These are phyloP conservation scores for Trapa incisa DNA, from an alignment of 345 rosid genomes.

Conservation along the genomic window DNA sequence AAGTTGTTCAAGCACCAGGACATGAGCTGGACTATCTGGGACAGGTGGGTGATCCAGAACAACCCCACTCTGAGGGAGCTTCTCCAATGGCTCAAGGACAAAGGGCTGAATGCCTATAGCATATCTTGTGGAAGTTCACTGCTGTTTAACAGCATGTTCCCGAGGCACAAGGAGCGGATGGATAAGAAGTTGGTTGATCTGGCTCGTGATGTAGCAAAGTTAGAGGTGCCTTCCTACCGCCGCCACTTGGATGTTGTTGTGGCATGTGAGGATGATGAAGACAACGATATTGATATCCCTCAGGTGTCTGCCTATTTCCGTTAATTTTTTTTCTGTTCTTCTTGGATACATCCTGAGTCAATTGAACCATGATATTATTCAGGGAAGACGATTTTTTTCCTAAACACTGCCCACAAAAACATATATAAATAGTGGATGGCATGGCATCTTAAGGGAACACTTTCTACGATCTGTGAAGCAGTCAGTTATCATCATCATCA, in stretches of 20 bases:
- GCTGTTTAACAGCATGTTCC: slow-evolving; percentile 84
- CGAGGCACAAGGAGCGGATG: slow-evolving; percentile 70
- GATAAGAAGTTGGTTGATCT: slow-evolving; percentile 66
- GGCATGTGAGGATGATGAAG: slow-evolving; percentile 83
- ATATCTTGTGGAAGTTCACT: slow-evolving; percentile 85
- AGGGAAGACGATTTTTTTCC: background rate
- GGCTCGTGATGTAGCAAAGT: slow-evolving; percentile 73
- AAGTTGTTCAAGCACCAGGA: slow-evolving; percentile 72
- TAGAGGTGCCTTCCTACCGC: slow-evolving; percentile 58
- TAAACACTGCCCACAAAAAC: too few relatives aligned
- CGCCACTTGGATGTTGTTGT: slow-evolving; percentile 81
- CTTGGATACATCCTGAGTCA: background rate
- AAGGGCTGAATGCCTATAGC: slow-evolving; percentile 79
- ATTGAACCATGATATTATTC: background rate
- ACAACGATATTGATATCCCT: slow-evolving; percentile 80
- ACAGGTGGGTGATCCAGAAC: slow-evolving; percentile 63
- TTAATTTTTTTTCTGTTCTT: slow-evolving; percentile 7
- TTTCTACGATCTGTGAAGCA: too few relatives aligned
- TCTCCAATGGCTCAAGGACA: slow-evolving; percentile 63
- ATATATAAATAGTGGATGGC: too few relatives aligned
- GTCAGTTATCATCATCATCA: too few relatives aligned
- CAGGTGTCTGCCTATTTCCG: slow-evolving; percentile 66
- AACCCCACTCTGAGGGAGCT: slow-evolving; percentile 69
- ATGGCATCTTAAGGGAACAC: too few relatives aligned
- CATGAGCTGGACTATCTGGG: slow-evolving; percentile 98